Percentiles rank a stretch among this genome's conserved stretches.
These are phyloP conservation scores for Closterium sp. DNA, from an alignment of 139 green algal genomes.

Conservation along the genomic window DNA sequence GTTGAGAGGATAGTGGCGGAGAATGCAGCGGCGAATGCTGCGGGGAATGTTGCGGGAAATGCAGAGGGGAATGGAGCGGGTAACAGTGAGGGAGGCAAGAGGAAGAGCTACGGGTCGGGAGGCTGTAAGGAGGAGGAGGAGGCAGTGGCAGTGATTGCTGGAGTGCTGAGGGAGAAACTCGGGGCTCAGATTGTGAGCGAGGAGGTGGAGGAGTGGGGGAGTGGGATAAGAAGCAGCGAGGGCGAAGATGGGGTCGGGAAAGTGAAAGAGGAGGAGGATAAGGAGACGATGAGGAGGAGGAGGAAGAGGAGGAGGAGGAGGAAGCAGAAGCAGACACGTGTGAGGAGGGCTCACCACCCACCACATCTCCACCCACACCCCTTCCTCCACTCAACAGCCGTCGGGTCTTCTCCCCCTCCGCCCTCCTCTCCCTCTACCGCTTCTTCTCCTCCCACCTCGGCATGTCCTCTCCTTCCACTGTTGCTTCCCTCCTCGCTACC, in stretches of 20 bases:
- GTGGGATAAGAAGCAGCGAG: too few relatives aligned
- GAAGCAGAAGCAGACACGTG: not conserved
- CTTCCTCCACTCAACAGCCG: not conserved
- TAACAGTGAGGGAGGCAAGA: not conserved
- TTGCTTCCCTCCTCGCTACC: not conserved
- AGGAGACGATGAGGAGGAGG: too few relatives aligned
- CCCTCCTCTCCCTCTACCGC: not conserved
- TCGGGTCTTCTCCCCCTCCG: not conserved
- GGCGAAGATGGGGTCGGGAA: not conserved
- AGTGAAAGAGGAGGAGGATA: not conserved
- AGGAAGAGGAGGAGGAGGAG: not conserved
- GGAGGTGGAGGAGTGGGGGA: slow-evolving; percentile 15
- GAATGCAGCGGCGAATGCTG: too few relatives aligned
- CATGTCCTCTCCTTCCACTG: slow-evolving; percentile 2
- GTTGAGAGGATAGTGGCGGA: not conserved
- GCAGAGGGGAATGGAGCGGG: not conserved
- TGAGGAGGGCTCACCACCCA: not conserved
- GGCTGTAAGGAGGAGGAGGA: not conserved
- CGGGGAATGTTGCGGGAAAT: too few relatives aligned
- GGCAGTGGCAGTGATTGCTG: not conserved
- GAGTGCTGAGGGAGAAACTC: not conserved
- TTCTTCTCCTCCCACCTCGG: too few relatives aligned
- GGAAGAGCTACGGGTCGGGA: too few relatives aligned
- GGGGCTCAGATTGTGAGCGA: not conserved
- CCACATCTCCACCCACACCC: not conserved